Percentiles rank a stretch among this genome's conserved stretches.
These are phyloP conservation scores for Selaginella tamariscina DNA, from an alignment of 75 land plant species.

Conservation along the genomic window DNA sequence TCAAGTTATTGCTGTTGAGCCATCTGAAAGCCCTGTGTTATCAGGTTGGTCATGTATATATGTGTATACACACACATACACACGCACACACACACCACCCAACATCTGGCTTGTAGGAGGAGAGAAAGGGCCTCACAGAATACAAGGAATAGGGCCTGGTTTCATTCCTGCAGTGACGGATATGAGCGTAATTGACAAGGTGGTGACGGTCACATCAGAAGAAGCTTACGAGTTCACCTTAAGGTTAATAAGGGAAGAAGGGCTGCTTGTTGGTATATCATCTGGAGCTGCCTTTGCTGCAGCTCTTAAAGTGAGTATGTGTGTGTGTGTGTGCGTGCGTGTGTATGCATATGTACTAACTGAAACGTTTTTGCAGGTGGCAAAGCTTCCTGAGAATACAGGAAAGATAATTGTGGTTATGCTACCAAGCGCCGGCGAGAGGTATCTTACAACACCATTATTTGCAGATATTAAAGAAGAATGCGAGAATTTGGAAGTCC, in stretches of 20 bases:
- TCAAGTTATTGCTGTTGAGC: constrained; percentile 28
- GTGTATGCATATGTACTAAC: background rate
- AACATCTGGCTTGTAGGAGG: constrained; percentile 22
- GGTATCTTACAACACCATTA: constrained; percentile 18
- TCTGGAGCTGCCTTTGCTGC: constrained; percentile 26
- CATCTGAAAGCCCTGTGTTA: constrained; percentile 30
- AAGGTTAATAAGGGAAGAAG: constrained; percentile 21
- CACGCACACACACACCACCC: too few species aligned
- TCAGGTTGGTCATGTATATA: too few species aligned
- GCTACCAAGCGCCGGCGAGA: constrained; percentile 21
- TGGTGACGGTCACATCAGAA: constrained; percentile 17
- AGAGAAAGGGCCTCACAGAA: constrained; percentile 15
- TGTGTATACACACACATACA: too few species aligned
- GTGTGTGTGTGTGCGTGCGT: background rate
- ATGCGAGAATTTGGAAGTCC: constrained; percentile 17
- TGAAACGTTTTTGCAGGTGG: constrained; percentile 12
- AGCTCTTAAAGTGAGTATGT: constrained; percentile 16
- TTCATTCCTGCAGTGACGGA: constrained; percentile 23
- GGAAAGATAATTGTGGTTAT: constrained; percentile 22
- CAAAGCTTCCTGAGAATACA: constrained; percentile 23
- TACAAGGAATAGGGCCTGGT: constrained; percentile 26
- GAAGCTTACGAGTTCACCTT: constrained; percentile 17
- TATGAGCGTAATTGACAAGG: constrained; percentile 23
- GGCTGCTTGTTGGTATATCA: constrained; percentile 22
- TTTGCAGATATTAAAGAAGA: constrained; percentile 16